These are phyloP conservation scores for Aspergillus olivimuriae DNA, from an alignment of 495 filamentous ascomycete species.

Conservation along the genomic window DNA sequence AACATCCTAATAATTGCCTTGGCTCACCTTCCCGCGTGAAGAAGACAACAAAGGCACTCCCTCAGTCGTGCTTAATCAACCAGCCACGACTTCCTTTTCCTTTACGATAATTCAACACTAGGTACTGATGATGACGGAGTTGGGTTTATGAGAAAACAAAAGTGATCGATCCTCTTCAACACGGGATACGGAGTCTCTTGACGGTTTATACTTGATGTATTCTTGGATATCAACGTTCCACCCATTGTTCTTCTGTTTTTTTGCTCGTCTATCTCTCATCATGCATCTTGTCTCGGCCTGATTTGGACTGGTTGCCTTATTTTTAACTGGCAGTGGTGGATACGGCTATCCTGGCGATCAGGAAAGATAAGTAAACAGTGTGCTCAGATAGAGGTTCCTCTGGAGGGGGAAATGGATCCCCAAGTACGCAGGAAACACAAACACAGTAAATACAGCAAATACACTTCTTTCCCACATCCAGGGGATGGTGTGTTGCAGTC, in stretches of 20 bases:
- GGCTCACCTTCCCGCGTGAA: background rate
- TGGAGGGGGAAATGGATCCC: too few species aligned
- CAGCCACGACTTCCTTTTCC: background rate
- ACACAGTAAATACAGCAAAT: too few species aligned
- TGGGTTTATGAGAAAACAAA: constrained; percentile 18
- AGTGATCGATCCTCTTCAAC: constrained; percentile 25
- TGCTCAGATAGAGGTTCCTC: too few species aligned
- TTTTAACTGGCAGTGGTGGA: background rate
- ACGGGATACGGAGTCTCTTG: constrained; percentile 21
- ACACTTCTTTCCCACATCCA: too few species aligned
- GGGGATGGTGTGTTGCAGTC: too few species aligned
- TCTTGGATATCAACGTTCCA: constrained; percentile 10
- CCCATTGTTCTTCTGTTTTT: constrained; percentile 3
- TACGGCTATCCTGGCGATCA: too few species aligned
- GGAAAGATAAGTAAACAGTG: too few species aligned
- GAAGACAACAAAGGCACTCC: background rate
- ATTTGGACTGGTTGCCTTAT: background rate
- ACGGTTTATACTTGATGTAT: constrained; percentile 6
- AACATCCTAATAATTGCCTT: constrained; percentile 3
- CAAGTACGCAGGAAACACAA: too few species aligned
- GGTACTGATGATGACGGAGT: constrained; percentile 20
- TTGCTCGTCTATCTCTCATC: constrained; percentile 6
- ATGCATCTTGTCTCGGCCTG: background rate
- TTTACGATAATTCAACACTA: constrained; percentile 23
- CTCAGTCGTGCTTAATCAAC: background rate